Conservation (phyloP, 2,329 filamentous ascomycete species). For the Cercospora brassicicola region DNA sequence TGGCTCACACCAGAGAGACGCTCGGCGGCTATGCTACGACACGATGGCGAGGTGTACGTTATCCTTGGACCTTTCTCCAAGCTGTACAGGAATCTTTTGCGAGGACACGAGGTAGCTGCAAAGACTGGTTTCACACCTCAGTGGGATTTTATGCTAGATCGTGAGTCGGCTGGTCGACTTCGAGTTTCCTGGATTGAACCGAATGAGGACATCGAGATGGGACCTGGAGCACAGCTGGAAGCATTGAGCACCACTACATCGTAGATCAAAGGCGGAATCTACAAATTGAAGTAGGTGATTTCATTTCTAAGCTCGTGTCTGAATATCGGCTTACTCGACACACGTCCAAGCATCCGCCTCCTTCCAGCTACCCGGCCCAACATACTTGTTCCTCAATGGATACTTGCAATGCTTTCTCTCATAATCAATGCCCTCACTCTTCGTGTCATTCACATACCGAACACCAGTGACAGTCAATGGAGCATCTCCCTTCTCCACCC, state of each 20-base stretch:
- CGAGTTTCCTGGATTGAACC: not conserved
- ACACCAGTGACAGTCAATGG: conserved; percentile 41
- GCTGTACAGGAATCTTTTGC: not conserved
- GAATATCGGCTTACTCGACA: conserved; percentile 13
- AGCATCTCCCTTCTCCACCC: conserved; percentile 38
- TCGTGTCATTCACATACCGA: conserved; percentile 45
- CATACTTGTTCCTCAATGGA: conserved; percentile 32
- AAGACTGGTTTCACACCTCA: not conserved
- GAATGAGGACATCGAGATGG: not conserved
- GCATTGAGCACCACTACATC: not conserved
- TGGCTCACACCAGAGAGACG: not conserved
- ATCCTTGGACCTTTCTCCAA: not conserved
- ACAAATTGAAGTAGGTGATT: not conserved
- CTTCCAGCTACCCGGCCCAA: conserved; percentile 32
- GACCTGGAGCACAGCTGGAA: not conserved
- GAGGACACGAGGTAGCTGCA: not conserved
- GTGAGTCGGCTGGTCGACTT: not conserved
- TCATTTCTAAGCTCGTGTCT: not conserved
- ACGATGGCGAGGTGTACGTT: not conserved
- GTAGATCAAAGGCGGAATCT: not conserved
- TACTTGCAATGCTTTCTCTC: conserved; percentile 50
- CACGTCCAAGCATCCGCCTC: conserved; percentile 33
- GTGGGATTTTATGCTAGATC: not conserved
- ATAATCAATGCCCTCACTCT: conserved; percentile 43
- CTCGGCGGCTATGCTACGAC: not conserved